Percentiles rank a stretch among this genome's conserved stretches.
These are phyloP conservation scores for Cordyceps militaris DNA, from an alignment of 2,329 filamentous ascomycete genomes.

Conservation along the genomic window DNA sequence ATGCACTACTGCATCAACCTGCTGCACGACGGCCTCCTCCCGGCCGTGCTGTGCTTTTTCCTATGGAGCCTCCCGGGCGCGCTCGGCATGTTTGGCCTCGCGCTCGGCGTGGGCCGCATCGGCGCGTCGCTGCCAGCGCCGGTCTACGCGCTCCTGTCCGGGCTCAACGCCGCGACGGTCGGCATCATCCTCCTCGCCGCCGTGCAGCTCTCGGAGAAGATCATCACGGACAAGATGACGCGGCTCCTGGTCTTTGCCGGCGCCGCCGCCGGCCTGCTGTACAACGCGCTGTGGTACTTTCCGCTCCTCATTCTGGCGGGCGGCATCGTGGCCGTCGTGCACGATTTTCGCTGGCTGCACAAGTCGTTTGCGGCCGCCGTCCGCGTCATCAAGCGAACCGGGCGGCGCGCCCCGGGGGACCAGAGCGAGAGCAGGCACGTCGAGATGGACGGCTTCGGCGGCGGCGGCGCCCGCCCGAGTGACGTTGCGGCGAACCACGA, in stretches of 20 bases:
- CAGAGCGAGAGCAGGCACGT: not conserved
- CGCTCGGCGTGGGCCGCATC: slow-evolving; percentile 57
- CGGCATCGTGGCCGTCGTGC: slow-evolving; percentile 45
- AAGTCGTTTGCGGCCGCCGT: slow-evolving; percentile 16
- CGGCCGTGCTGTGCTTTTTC: slow-evolving; percentile 52
- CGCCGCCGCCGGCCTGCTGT: slow-evolving; percentile 58
- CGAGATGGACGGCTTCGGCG: not conserved
- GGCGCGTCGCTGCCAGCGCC: slow-evolving; percentile 49
- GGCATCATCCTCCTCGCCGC: slow-evolving; percentile 66
- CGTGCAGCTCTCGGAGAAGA: slow-evolving; percentile 58
- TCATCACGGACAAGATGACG: slow-evolving; percentile 58
- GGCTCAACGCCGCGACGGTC: slow-evolving; percentile 65
- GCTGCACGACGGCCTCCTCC: slow-evolving; percentile 52
- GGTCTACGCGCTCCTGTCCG: slow-evolving; percentile 63
- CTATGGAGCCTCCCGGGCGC: slow-evolving; percentile 65
- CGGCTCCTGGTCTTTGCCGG: slow-evolving; percentile 57
- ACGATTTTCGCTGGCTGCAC: slow-evolving; percentile 50
- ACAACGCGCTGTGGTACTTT: slow-evolving; percentile 71
- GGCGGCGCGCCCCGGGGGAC: not conserved
- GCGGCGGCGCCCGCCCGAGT: not conserved
- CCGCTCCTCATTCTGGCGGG: slow-evolving; percentile 53
- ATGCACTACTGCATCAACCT: slow-evolving; percentile 63
- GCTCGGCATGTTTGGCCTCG: slow-evolving; percentile 61
- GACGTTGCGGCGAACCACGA: slow-evolving; percentile 9
- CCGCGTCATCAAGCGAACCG: not conserved